Evolutionary conservation across 345 rosid species (phyloP), one percentile per base, ranked within the genome.

Genomic region (Erucastrum elatum): DNA sequence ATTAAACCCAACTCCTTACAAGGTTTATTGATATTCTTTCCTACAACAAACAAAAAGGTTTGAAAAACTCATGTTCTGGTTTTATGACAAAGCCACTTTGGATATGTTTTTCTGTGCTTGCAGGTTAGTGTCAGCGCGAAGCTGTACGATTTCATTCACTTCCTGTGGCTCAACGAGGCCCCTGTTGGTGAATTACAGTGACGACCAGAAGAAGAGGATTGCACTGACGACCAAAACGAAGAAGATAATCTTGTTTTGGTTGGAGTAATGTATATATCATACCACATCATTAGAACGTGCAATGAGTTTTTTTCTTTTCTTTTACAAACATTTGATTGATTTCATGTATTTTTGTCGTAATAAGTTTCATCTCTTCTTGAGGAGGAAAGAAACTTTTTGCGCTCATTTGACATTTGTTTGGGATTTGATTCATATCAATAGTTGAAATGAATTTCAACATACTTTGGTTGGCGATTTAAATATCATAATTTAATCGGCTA

Each of bases 151-250:
- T 95, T 95, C 85, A 95, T 93, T 71, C 98, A 95, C 81, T 90
- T 89, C 85, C 82, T 95, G 30, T 95, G 99, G 98, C 97, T 95
- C 78, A 95, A 95, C 3, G 99, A 95, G 86, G 99, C 98, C 4
- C 99, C 99, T 1, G 98, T 95, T 2, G 99, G 99, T 70, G 99
- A 95, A 83, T 78, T 95, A 84, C 91, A 87, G 67, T 81, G 37
- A 81, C 9, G 44, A 62, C 51, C 31, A 51, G 41, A 46, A 53
- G 58, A 53, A 53, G 58, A 15, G 58, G 93, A 84, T 78, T 95
- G 85, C 91, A 87, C 64, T 81, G 25, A 81, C 29, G 31, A 62
- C 51, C 27, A 46, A 62, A 46, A 16, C n/a, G 11, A 53, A 74
- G 41, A 34, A 74, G 29, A 33, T 21, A 72, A 17, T 49, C 53